Conservation (phyloP, 257 asterid species). For the Solanum microdontum region DNA sequence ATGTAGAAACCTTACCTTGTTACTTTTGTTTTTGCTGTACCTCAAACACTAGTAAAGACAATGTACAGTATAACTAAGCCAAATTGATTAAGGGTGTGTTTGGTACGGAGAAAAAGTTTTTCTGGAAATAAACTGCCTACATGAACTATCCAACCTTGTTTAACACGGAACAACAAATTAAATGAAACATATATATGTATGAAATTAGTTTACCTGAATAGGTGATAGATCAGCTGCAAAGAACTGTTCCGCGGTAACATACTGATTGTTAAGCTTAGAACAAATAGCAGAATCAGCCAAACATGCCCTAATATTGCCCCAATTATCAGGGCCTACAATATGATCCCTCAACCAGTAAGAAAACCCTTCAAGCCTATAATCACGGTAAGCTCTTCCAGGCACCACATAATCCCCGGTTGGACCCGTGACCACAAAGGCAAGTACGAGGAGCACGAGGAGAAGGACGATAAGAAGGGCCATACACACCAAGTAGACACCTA, state of each 20-base stretch:
- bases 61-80: neutral
- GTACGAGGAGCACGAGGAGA: constrained; percentile 49
- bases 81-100: neutral
- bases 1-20: neutral
- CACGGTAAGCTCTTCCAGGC: constrained; percentile 45
- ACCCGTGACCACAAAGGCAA: constrained; percentile 71
- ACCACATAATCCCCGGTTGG: constrained; percentile 48
- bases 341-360: constrained; percentile 77
- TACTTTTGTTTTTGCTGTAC: neutral
- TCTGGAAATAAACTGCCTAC: neutral
- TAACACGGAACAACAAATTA: neutral
- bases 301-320: constrained; percentile 57
- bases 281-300: constrained; percentile 66
- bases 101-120: neutral
- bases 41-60: neutral
- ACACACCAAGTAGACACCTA: constrained; percentile 60
- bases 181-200: neutral
- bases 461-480: constrained; percentile 57
- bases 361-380: constrained; percentile 45
- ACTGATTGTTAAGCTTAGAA: constrained; percentile 23
- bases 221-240: constrained; percentile 53
- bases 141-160: neutral
- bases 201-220: constrained; percentile 42
- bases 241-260: constrained; percentile 71
- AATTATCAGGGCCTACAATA: constrained; percentile 39